These are phyloP conservation scores for Myxozyma neotropica DNA, from an alignment of 805 yeast species.

Conservation along the genomic window DNA sequence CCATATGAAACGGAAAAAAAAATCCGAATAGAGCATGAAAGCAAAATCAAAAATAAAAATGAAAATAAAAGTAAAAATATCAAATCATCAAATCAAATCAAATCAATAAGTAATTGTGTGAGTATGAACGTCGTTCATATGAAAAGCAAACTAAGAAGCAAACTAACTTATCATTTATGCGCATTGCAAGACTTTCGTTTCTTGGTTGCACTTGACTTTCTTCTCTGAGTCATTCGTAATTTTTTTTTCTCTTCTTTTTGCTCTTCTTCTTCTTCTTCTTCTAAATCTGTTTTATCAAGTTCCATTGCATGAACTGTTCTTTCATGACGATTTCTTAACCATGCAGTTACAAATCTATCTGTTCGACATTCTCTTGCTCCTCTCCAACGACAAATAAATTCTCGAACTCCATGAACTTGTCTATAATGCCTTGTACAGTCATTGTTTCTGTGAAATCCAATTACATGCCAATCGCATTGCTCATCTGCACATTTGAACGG, in stretches of 20 bases:
- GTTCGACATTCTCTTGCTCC: constrained; percentile 29
- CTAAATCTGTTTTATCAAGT: constrained; percentile 2
- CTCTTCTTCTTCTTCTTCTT: background rate
- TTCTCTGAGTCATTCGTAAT: background rate
- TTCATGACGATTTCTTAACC: constrained; percentile 31
- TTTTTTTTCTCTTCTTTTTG: background rate
- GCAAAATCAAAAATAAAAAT: no score
- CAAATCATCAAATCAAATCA: no score
- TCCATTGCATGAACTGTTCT: constrained; percentile 28
- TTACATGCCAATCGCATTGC: constrained; percentile 30
- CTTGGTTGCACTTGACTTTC: background rate
- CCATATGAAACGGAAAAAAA: no score
- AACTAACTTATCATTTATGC: no score
- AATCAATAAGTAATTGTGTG: no score
- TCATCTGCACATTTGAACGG: constrained; percentile 28
- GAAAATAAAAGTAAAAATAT: no score
- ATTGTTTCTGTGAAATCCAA: constrained; percentile 31
- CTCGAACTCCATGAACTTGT: constrained; percentile 32
- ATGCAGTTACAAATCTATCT: constrained; percentile 31
- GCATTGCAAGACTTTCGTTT: no score
- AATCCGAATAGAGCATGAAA: no score
- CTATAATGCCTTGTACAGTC: constrained; percentile 32
- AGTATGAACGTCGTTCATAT: no score
- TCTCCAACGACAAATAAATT: constrained; percentile 28
- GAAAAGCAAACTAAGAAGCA: no score